Percentiles rank a stretch among this genome's conserved stretches.
Conservation (phyloP, 129 eudicot species). For the Flaveria linearis region DNA sequence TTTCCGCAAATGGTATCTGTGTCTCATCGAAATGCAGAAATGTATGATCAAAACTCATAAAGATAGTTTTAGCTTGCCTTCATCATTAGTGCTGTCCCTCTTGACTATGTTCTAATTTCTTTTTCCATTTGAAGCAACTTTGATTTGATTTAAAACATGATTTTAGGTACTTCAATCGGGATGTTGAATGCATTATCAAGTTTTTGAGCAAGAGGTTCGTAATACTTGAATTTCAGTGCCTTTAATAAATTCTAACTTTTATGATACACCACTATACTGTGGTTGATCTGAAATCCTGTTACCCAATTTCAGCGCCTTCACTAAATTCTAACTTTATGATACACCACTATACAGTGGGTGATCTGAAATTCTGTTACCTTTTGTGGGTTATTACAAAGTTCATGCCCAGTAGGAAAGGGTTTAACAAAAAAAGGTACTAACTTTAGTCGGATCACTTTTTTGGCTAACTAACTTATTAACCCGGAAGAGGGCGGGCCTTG, state of each 20-base stretch:
- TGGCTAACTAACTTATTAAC: not conserved
- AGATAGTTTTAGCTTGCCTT: constrained; percentile 4
- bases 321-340: not conserved
- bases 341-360: not conserved
- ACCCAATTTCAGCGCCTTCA: not conserved
- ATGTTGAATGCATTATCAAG: constrained; percentile 83
- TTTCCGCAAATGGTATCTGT: constrained; percentile 97
- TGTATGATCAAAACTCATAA: constrained; percentile 46
- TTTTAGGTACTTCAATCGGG: constrained; percentile 88
- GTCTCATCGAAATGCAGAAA: constrained; percentile 84
- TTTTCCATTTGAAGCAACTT: not conserved
- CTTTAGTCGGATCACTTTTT: not conserved
- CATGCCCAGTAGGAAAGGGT: not conserved
- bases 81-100: not conserved
- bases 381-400: not conserved
- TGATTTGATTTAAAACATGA: constrained; percentile 2
- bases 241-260: not conserved
- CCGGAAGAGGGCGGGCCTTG: too few relatives aligned
- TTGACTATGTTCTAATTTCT: constrained; percentile 3
- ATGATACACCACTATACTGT: not conserved
- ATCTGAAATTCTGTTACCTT: not conserved
- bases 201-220: constrained; percentile 70
- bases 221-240: not conserved
- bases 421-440: not conserved
- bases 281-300: not conserved